These are phyloP conservation scores for Lepidium didymum DNA, from an alignment of 345 rosid species.

Conservation along the genomic window DNA sequence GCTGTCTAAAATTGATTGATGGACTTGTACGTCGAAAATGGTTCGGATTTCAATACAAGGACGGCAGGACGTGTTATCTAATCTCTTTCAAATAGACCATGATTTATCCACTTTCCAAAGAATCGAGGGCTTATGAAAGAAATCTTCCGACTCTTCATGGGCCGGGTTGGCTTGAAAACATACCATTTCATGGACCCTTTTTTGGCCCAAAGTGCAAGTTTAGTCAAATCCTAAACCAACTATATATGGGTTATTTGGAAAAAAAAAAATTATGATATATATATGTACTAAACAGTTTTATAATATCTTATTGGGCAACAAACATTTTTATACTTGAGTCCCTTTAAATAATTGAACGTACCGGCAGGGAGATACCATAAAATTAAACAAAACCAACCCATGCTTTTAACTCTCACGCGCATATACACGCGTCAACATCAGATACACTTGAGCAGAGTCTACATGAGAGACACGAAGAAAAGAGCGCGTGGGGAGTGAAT, in stretches of 20 bases:
- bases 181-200: background rate
- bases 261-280: background rate
- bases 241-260: background rate
- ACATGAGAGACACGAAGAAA: background rate
- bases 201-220: no score
- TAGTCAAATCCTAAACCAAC: background rate
- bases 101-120: background rate
- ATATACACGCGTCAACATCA: background rate
- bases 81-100: background rate
- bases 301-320: no score
- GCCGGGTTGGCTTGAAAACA: background rate
- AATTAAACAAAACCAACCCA: no score
- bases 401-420: background rate
- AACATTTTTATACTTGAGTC: background rate
- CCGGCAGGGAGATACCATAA: background rate
- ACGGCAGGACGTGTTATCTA: background rate
- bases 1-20: background rate
- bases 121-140: no score
- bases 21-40: background rate
- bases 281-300: no score
- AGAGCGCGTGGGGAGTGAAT: background rate
- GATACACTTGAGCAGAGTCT: background rate
- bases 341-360: conserved; percentile 16
- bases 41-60: background rate
- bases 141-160: no score